A percentile compares a stretch with the other conserved stretches of the same genome.
These are phyloP conservation scores for Eucalyptus leucophloia DNA, from an alignment of 345 rosid genomes.

Conservation along the genomic window DNA sequence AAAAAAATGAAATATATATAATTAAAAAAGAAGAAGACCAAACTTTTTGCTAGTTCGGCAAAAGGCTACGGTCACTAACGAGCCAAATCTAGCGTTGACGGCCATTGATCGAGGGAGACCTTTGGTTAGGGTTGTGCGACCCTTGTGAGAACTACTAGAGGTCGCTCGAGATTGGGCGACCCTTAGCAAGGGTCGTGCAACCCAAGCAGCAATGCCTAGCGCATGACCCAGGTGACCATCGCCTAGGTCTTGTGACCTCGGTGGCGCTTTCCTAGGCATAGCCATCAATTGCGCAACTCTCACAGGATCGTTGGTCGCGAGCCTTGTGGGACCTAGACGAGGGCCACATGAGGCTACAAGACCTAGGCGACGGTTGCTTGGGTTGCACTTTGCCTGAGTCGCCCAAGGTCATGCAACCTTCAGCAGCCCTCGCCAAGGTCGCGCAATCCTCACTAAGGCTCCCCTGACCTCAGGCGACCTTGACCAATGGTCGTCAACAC, in stretches of 20 bases:
- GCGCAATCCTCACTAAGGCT: rapidly evolving
- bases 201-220: rapidly evolving
- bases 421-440: rapidly evolving
- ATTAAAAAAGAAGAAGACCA: too few relatives aligned
- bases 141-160: too few relatives aligned
- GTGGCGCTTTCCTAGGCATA: rapidly evolving
- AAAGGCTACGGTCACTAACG: rapidly evolving
- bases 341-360: too few relatives aligned
- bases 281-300: too few relatives aligned
- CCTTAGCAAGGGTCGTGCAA: rapidly evolving
- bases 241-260: rapidly evolving
- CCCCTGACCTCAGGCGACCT: too few relatives aligned
- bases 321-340: rapidly evolving
- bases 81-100: rapidly evolving
- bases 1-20: too few relatives aligned
- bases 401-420: too few relatives aligned
- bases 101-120: rapidly evolving
- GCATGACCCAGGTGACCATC: too few relatives aligned
- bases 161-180: rapidly evolving
- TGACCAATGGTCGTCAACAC: rapidly evolving
- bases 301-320: too few relatives aligned
- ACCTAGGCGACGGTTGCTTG: rapidly evolving
- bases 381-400: too few relatives aligned
- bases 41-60: too few relatives aligned
- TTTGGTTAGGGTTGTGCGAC: too few relatives aligned